These are phyloP conservation scores for Calonectria honghensis DNA, from an alignment of 2,329 filamentous ascomycete species.

Conservation along the genomic window DNA sequence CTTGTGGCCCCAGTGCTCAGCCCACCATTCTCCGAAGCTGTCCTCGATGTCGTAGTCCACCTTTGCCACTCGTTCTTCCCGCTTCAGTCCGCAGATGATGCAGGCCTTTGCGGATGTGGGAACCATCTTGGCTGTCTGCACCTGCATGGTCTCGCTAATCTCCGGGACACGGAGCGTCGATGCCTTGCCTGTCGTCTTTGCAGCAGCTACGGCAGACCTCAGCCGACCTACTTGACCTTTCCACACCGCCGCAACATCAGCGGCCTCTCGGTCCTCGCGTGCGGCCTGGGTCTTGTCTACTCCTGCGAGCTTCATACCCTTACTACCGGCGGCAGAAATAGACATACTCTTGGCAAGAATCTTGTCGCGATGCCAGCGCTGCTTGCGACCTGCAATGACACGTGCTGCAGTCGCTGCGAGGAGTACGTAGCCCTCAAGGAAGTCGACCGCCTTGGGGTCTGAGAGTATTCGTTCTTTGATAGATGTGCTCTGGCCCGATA, in stretches of 20 bases:
- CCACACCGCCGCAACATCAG: slow-evolving; percentile 86
- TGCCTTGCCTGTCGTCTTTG: slow-evolving; percentile 74
- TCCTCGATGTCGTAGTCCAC: slow-evolving; percentile 88
- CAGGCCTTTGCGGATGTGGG: slow-evolving; percentile 85
- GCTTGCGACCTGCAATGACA: slow-evolving; percentile 87
- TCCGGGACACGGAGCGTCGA: slow-evolving; percentile 78
- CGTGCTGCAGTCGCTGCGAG: slow-evolving; percentile 82
- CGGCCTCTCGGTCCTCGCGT: slow-evolving; percentile 89
- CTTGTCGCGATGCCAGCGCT: slow-evolving; percentile 93
- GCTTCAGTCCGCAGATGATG: slow-evolving; percentile 89
- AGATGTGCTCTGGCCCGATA: slow-evolving; percentile 74
- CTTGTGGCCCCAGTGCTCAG: slow-evolving; percentile 89
- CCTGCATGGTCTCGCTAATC: slow-evolving; percentile 79
- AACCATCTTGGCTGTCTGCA: slow-evolving; percentile 83
- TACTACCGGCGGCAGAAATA: slow-evolving; percentile 84
- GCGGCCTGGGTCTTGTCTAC: slow-evolving; percentile 88
- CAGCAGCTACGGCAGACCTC: slow-evolving; percentile 81
- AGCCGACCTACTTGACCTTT: slow-evolving; percentile 84
- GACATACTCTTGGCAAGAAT: slow-evolving; percentile 91
- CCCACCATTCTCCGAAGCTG: slow-evolving; percentile 98
- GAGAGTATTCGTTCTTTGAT: slow-evolving; percentile 79
- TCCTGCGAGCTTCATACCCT: slow-evolving; percentile 93
- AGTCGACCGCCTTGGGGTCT: slow-evolving; percentile 76
- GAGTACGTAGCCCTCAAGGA: slow-evolving; percentile 78
- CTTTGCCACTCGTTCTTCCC: slow-evolving; percentile 87